phyloP scores from a whole-genome alignment of 2,329 filamentous ascomycete genomes.

The Diaporthe sp. region DNA sequence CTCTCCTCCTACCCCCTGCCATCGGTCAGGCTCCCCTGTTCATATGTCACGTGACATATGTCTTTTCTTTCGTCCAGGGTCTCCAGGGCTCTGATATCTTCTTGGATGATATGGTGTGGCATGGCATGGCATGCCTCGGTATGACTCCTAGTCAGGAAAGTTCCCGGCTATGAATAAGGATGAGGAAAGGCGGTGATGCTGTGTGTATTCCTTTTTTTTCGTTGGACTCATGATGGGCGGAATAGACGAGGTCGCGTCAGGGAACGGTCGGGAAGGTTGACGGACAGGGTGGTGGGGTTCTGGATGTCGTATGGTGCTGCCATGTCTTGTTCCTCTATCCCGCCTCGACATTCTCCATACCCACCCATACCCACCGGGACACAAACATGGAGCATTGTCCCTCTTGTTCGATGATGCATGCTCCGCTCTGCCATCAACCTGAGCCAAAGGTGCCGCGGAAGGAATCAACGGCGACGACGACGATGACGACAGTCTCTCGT shows the following conservation, averaged over 20 bases:
- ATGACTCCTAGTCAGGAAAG: not conserved
- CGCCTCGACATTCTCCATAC: not conserved
- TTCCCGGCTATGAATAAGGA: not conserved
- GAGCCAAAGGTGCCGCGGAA: too few relatives aligned
- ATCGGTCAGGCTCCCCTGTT: conserved; percentile 13
- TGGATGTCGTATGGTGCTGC: not conserved
- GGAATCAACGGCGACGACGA: not conserved
- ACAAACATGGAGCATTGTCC: not conserved
- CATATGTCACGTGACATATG: conserved; percentile 38
- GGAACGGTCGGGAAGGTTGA: not conserved
- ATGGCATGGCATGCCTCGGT: not conserved
- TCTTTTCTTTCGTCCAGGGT: not conserved
- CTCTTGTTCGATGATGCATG: too few relatives aligned
- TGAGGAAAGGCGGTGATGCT: not conserved
- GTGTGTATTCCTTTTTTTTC: too few relatives aligned
- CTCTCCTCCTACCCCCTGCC: not conserved
- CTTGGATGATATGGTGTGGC: not conserved
- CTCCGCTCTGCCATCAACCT: not conserved
- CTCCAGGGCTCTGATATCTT: not conserved
- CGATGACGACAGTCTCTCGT: not conserved
- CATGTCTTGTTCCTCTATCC: not conserved
- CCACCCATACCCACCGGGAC: not conserved
- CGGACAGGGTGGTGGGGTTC: not conserved
- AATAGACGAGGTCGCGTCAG: not conserved
- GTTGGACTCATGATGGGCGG: not conserved